Base-by-base conservation (phyloP, 768 basidiomycete species). In the Lactifluus echinatus region DNA sequence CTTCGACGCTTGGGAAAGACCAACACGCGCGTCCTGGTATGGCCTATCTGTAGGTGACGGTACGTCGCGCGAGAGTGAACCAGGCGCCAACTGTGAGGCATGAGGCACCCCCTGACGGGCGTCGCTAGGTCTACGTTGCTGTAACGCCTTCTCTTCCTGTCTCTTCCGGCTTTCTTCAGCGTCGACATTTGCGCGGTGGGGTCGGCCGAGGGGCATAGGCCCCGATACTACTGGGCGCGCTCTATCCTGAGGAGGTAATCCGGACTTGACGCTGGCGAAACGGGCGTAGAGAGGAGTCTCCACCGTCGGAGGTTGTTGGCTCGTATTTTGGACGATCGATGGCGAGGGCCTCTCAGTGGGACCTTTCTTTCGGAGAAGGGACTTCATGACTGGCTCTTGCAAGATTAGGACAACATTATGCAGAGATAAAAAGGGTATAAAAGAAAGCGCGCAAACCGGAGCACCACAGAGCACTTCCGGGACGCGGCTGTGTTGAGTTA, bases 201-300 rank as follows among this genome's bases (percentile, higher is more conserved):
- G 53, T n/a, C 56, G 42, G 0, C 56, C 66, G 29, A 66, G 65
- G 36, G 64, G 61, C 56, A 66, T 61, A 21, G 67, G 68, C 31
- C 65, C 64, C 40, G 67, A 68, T 10, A 68, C 66, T 7, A 63
- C 48, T 8, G 59, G 59, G n/a, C 59, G 55, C 11, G 4, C 28
- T 48, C n/a, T 52, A 12, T 49, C 59, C 50, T 57, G 34, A 37
- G 45, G 29, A 17, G 54, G 62, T 26, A 31, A 48, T 8, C 21
- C 64, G 28, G 52, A 15, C 29, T 57, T 57, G 23, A 39, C 17
- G 58, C 44, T 60, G 33, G 68, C 62, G 40, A 68, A 69, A 19
- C 67, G 67, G 10, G 67, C 66, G 37, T 69, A 69, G 17, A 69
- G 57, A 8, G 68, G 68, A 0, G 67, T 63, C 24, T 56, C 57